Evolutionary conservation across 139 green algal genomes (phyloP).

Genomic region (Chlorella sp.): DNA sequence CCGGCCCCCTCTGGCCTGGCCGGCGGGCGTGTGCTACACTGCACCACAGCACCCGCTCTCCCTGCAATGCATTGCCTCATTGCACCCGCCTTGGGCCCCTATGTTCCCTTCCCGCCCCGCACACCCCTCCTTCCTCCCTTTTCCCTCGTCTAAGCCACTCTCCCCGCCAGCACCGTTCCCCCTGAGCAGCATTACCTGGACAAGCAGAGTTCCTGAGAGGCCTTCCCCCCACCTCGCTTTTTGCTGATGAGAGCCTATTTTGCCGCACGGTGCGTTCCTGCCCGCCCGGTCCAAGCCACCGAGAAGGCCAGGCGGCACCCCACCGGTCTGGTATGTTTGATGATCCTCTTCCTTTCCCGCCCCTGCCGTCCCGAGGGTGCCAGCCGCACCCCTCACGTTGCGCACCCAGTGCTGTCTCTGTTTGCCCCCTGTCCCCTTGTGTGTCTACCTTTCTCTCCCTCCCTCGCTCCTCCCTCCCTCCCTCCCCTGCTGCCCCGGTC

Average conservation of each 20-base stretch:
- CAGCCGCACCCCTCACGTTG: neutral
- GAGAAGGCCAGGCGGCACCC: too few relatives aligned
- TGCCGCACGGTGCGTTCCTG: too few relatives aligned
- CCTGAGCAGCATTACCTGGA: too few relatives aligned
- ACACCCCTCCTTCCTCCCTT: neutral
- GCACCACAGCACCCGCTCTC: too few relatives aligned
- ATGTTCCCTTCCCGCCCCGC: too few relatives aligned
- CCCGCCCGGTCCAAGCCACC: neutral
- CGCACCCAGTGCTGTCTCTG: neutral
- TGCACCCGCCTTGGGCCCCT: too few relatives aligned
- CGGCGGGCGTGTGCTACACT: too few relatives aligned
- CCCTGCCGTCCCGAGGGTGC: neutral
- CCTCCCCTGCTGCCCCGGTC: neutral
- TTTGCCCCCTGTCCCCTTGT: neutral
- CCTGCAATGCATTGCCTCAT: too few relatives aligned
- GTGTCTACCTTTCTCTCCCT: neutral
- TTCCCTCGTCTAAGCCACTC: neutral
- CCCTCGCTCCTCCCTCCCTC: neutral
- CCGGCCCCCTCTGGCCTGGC: neutral
- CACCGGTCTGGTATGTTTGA: neutral
- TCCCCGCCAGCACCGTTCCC: too few relatives aligned
- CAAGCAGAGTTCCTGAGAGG: too few relatives aligned
- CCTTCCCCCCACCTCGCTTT: too few relatives aligned
- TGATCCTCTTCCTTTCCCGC: neutral
- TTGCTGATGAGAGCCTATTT: too few relatives aligned